Base-by-base conservation (phyloP, 2,329 filamentous ascomycete species). In the Exophiala sp. region DNA sequence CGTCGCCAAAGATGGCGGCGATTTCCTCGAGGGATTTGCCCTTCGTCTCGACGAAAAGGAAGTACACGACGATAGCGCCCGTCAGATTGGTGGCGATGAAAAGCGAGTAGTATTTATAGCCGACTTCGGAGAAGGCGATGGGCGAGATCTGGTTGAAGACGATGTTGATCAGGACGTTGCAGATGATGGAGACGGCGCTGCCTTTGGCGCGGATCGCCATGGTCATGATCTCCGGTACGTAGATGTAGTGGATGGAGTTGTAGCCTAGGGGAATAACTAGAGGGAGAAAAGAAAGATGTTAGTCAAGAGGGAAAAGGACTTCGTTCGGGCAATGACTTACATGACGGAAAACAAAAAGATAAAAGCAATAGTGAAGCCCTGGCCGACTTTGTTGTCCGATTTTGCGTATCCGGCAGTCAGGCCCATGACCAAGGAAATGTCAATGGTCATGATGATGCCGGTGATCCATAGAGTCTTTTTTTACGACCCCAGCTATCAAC, bases 221-320 rank as follows among this genome's bases (percentile, higher is more conserved):
- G 8, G 82, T 81, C 65, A 81, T 80, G 52, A 85, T 78, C 63
- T 85, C 82, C 13, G 76, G 75, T 63, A 81, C 80, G 63, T 85
- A 85, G 1, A 84, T 42, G 22, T 22, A 42, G 19, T 29, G 27
- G 23, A 48, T 48, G 11, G 45, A 22, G 14, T 32, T 48, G 24
- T 42, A 42, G 9, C 39, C 39, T 8, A 42, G 19, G 2, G n/a
- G 39, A 42, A 22, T 23, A 42, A 6, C 29, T 32, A 13, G 11
- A n/a, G n/a, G 6, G 29, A 32, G 6, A 3, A 3, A 7, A 19
- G 35, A 39, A 9, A 39, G 4, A 44, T 32, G 19, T 35, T 11
- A 24, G 18, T n/a, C 32, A 32, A 32, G 39, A n/a, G 29, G 29
- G 18, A 16, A 43, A 43, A 43, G 13, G 14, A 14, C 24, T 6